Evolutionary conservation across 805 yeast species (phyloP).

Genomic region (Yarrowia sp.): DNA sequence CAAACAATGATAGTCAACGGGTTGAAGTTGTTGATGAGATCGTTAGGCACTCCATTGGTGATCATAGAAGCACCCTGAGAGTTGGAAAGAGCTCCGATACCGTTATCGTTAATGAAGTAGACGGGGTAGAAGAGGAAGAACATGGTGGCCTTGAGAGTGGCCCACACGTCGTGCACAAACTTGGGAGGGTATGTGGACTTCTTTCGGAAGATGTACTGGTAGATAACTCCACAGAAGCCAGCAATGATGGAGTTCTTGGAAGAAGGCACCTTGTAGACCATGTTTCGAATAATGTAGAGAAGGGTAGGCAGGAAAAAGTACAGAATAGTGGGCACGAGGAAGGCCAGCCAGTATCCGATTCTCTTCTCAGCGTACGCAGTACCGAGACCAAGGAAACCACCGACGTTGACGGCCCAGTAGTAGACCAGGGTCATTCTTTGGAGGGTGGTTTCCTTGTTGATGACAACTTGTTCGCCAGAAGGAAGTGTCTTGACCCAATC

Average conservation of each 20-base stretch:
- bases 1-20: conserved; percentile 42
- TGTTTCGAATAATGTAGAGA: conserved; percentile 43
- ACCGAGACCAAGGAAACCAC: conserved; percentile 56
- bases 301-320: conserved; percentile 8
- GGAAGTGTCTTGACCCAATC: conserved; percentile 17
- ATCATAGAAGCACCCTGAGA: conserved; percentile 64
- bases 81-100: conserved; percentile 53
- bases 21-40: conserved; percentile 61
- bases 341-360: conserved; percentile 18
- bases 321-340: conserved; percentile 11
- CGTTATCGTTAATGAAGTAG: conserved; percentile 15
- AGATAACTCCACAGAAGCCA: conserved; percentile 20
- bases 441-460: conserved; percentile 45
- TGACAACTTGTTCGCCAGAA: conserved; percentile 1
- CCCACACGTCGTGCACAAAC: conserved; percentile 36
- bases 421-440: conserved; percentile 55
- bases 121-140: conserved; percentile 23
- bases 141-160: conserved; percentile 9
- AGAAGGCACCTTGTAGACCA: conserved; percentile 11
- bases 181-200: conserved; percentile 61
- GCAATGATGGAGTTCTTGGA: conserved; percentile 26
- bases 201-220: conserved; percentile 24
- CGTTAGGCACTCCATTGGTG: conserved; percentile 62
- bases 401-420: conserved; percentile 64
- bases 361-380: conserved; percentile 13